These are phyloP conservation scores for Otatea glauca DNA, from an alignment of 176 grass and related monocot genomes.

Conservation along the genomic window DNA sequence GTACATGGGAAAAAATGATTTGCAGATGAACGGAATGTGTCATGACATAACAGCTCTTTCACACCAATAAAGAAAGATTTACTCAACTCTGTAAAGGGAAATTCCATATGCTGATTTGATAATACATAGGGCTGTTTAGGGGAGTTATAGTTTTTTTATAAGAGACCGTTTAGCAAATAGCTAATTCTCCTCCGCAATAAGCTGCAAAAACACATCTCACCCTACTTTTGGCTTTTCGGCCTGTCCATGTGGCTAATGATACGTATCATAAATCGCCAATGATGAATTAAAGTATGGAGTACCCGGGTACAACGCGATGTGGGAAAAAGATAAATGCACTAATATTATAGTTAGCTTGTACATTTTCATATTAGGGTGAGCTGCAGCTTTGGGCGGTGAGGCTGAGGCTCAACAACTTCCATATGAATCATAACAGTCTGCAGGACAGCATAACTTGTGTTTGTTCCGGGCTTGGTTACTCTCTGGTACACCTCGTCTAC, in stretches of 20 bases:
- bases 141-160: no score
- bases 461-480: constrained; percentile 71
- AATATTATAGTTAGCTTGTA: constrained; percentile 35
- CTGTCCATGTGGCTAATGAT: constrained; percentile 19
- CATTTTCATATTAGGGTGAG: constrained; percentile 77
- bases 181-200: no score
- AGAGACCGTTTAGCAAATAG: no score
- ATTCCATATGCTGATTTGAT: constrained; percentile 13
- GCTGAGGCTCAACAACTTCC: constrained; percentile 96
- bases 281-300: constrained; percentile 9
- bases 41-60: neutral
- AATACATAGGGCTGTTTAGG: neutral
- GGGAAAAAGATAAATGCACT: neutral
- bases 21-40: neutral
- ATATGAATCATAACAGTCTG: constrained; percentile 89
- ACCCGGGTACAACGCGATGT: neutral
- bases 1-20: neutral
- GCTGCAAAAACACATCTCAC: no score
- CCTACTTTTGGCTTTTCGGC: no score
- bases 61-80: neutral
- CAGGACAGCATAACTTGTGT: constrained; percentile 63
- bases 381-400: constrained; percentile 92
- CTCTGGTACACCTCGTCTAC: constrained; percentile 93
- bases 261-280: constrained; percentile 12
- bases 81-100: neutral